Conservation (phyloP, 768 basidiomycete genomes). For the Mycena belliarum region DNA sequence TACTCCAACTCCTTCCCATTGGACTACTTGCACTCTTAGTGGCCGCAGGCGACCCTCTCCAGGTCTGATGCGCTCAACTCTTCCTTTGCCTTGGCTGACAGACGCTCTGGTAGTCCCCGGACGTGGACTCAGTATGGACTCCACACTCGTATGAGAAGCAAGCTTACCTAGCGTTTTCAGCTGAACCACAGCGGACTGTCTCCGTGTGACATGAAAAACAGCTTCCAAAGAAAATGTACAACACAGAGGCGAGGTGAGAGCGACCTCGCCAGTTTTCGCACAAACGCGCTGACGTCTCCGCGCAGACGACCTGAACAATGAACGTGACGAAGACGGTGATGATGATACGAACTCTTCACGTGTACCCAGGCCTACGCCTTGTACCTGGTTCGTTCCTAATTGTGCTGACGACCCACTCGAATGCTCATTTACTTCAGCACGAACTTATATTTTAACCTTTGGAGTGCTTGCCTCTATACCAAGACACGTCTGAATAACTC, state of each 20-base stretch:
- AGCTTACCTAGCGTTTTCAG: neutral
- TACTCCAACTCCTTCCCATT: conserved; percentile 4
- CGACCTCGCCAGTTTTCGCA: neutral
- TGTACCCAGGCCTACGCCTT: conserved; percentile 2
- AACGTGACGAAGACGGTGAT: too few species aligned
- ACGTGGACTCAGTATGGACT: neutral
- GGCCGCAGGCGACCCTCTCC: neutral
- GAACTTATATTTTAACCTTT: too few species aligned
- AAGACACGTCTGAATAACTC: neutral
- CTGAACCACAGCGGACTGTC: conserved; percentile 11
- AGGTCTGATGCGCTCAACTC: neutral
- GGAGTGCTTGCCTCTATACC: conserved; percentile 12
- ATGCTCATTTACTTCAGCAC: too few species aligned
- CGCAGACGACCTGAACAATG: neutral
- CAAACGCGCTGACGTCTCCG: neutral
- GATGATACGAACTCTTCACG: conserved; percentile 1
- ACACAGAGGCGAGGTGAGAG: conserved; percentile 15
- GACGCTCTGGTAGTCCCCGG: neutral
- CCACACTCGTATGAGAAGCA: too few species aligned
- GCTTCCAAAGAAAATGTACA: neutral
- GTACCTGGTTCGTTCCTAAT: conserved; percentile 11
- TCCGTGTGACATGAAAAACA: conserved; percentile 15
- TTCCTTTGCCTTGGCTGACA: neutral
- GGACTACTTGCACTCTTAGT: conserved; percentile 12
- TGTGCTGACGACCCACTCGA: neutral